Conservation (phyloP, 495 filamentous ascomycete species). For the Bryoglossum gracile region DNA sequence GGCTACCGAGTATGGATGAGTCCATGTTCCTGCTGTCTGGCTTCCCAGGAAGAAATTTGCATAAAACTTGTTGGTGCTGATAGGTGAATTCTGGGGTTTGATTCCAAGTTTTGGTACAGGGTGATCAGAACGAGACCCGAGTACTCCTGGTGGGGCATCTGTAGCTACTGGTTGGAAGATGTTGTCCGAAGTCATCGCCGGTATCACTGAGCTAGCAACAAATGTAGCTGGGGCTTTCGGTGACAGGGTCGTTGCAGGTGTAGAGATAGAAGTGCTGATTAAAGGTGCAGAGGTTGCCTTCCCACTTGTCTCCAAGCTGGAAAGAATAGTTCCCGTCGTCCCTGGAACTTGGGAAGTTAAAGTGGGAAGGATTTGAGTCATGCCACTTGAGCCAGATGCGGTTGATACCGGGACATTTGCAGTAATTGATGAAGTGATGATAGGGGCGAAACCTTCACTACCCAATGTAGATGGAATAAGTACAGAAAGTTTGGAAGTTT, state of each 20-base stretch:
- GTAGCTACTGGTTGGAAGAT: slow-evolving; percentile 57
- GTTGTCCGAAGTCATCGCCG: slow-evolving; percentile 22
- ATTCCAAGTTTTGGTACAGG: slow-evolving; percentile 35
- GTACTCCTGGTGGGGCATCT: slow-evolving; percentile 45
- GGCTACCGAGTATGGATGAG: slow-evolving; percentile 75
- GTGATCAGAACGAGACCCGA: slow-evolving; percentile 41
- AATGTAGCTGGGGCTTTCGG: not conserved
- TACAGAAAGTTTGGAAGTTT: not conserved
- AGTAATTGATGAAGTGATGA: slow-evolving; percentile 11
- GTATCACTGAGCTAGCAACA: not conserved
- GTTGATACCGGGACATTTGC: slow-evolving; percentile 12
- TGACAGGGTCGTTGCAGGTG: slow-evolving; percentile 15
- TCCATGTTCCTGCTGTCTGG: slow-evolving; percentile 65
- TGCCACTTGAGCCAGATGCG: slow-evolving; percentile 3
- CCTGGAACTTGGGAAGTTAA: slow-evolving; percentile 13
- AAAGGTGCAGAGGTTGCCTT: slow-evolving; percentile 9
- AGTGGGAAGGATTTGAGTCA: slow-evolving; percentile 14
- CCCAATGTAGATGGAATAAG: not conserved
- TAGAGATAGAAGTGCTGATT: slow-evolving; percentile 17
- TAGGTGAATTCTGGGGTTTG: slow-evolving; percentile 40
- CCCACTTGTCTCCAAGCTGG: slow-evolving; percentile 6
- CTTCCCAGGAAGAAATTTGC: slow-evolving; percentile 76
- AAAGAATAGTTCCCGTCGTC: slow-evolving; percentile 7
- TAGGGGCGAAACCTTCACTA: slow-evolving; percentile 18
- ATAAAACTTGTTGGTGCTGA: slow-evolving; percentile 89